These are phyloP conservation scores for Arthrinium phaeospermum DNA, from an alignment of 2,329 filamentous ascomycete genomes.

Conservation along the genomic window DNA sequence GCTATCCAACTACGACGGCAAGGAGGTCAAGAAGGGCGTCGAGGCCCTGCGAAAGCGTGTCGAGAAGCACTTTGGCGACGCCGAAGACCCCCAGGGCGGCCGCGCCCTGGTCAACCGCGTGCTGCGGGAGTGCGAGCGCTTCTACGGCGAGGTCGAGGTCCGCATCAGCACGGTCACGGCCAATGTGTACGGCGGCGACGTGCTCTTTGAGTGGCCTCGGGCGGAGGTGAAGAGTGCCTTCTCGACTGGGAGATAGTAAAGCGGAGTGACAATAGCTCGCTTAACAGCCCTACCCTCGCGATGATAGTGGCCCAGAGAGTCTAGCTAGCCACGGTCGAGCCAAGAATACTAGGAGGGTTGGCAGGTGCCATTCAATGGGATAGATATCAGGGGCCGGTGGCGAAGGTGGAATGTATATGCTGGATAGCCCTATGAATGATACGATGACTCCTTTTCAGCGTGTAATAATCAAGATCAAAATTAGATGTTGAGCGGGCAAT, in stretches of 20 bases:
- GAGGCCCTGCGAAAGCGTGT: conserved; percentile 88
- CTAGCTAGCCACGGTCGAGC: background rate
- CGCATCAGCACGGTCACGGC: conserved; percentile 65
- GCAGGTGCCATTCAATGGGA: conserved; percentile 1
- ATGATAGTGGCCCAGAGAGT: background rate
- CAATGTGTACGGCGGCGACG: conserved; percentile 68
- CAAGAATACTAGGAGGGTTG: background rate
- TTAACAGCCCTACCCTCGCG: background rate
- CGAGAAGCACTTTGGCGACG: conserved; percentile 96
- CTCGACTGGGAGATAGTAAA: conserved; percentile 14
- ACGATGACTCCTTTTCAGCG: conserved; percentile 5
- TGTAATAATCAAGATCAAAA: background rate
- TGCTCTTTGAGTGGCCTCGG: conserved; percentile 70
- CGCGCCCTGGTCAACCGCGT: conserved; percentile 59
- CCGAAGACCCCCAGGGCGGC: conserved; percentile 65
- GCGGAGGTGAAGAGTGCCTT: conserved; percentile 68
- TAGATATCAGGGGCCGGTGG: background rate
- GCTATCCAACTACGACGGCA: conserved; percentile 77
- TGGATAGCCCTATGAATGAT: conserved; percentile 12
- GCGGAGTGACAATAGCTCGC: background rate
- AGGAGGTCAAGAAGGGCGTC: conserved; percentile 88
- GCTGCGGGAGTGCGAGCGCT: conserved; percentile 64
- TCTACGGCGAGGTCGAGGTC: conserved; percentile 66
- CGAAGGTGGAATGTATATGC: conserved; percentile 8
- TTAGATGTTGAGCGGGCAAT: conserved; percentile 11